These are phyloP conservation scores for Murraya koenigii DNA, from an alignment of 345 rosid genomes.

Conservation along the genomic window DNA sequence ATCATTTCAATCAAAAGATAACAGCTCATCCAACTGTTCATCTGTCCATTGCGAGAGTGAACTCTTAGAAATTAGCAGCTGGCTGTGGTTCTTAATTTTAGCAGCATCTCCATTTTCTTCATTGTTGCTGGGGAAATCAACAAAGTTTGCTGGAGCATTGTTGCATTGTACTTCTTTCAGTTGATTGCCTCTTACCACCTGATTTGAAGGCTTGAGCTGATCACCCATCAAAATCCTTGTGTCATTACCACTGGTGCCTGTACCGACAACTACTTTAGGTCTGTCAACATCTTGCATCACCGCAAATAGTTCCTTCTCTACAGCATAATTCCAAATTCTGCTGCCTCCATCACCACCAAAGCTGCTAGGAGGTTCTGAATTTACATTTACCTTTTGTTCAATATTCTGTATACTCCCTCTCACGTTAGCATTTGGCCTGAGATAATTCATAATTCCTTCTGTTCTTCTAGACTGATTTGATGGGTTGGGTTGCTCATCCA, in stretches of 20 bases:
- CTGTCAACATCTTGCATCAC: conserved; percentile 20
- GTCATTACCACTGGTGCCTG: not conserved
- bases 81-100: conserved; percentile 15
- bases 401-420: conserved; percentile 18
- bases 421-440: conserved; percentile 30
- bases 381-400: conserved; percentile 21
- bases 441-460: conserved; percentile 44
- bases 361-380: conserved; percentile 15
- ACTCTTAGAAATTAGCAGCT: conserved; percentile 22
- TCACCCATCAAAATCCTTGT: conserved; percentile 8
- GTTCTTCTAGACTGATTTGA: conserved; percentile 25
- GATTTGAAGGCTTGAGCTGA: conserved; percentile 14
- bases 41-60: conserved; percentile 75
- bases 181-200: conserved; percentile 18
- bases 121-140: not conserved
- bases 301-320: conserved; percentile 23
- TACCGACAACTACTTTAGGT: conserved; percentile 4
- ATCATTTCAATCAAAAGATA: conserved; percentile 47
- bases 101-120: not conserved
- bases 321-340: conserved; percentile 18
- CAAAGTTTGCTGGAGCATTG: not conserved
- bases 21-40: conserved; percentile 79
- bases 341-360: conserved; percentile 14
- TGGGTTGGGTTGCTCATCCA: conserved; percentile 13
- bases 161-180: conserved; percentile 8